These are phyloP conservation scores for Neocallimastix lanati DNA, from an alignment of 192 early-diverging fungal species.

Conservation along the genomic window DNA sequence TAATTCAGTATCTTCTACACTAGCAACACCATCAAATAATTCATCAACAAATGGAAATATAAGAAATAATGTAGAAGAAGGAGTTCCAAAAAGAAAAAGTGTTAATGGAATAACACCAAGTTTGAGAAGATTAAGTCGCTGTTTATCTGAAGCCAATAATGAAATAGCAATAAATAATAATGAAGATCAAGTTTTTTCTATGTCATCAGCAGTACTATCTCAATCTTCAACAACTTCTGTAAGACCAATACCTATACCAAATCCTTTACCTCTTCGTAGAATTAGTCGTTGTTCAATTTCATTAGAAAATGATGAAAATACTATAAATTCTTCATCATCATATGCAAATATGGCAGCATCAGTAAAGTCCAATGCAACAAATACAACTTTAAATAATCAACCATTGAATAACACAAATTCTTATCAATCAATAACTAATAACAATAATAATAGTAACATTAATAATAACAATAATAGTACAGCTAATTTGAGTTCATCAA, in stretches of 20 bases:
- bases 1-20: not conserved
- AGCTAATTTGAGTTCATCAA: too few relatives aligned
- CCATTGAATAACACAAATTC: too few relatives aligned
- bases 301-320: not conserved
- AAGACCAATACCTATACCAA: not conserved
- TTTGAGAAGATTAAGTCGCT: not conserved
- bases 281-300: not conserved
- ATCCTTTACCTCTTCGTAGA: not conserved
- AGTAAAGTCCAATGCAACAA: not conserved
- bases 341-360: not conserved
- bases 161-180: not conserved
- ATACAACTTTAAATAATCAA: too few relatives aligned
- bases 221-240: not conserved
- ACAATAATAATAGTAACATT: too few relatives aligned
- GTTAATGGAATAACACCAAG: not conserved
- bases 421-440: too few relatives aligned
- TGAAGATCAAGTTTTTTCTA: not conserved
- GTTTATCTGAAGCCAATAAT: not conserved
- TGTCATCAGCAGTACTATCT: not conserved
- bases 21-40: not conserved
- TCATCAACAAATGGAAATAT: not conserved
- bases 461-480: too few relatives aligned
- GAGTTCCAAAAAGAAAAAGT: not conserved
- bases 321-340: not conserved
- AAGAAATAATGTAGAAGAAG: not conserved